A percentile compares a stretch with the other conserved stretches of the same genome.
phyloP scores from a whole-genome alignment of 2,329 filamentous ascomycete species.

The Cladosporium sp. region DNA sequence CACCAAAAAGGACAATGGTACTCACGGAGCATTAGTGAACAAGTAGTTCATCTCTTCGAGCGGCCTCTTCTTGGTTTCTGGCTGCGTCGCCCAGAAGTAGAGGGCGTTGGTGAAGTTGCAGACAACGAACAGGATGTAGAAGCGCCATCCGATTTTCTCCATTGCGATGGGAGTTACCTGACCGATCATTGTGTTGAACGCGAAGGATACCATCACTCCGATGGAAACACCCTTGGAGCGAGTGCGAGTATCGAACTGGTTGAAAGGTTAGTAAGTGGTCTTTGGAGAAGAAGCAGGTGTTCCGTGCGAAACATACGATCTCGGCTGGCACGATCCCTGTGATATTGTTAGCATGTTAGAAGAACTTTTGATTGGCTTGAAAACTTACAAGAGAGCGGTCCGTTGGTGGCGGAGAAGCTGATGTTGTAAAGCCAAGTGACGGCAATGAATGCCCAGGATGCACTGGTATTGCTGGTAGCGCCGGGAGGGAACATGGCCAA shows the following conservation, averaged over 20 bases:
- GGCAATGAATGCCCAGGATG: conserved; percentile 68
- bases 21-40: conserved; percentile 44
- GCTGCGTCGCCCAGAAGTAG: conserved; percentile 64
- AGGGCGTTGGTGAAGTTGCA: conserved; percentile 65
- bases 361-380: not conserved
- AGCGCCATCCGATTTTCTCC: conserved; percentile 49
- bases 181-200: conserved; percentile 73
- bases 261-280: conserved; percentile 61
- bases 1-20: not conserved
- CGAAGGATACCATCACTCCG: conserved; percentile 64
- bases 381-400: conserved; percentile 53
- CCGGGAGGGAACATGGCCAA: conserved; percentile 59
- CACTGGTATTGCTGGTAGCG: conserved; percentile 45
- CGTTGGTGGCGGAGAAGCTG: conserved; percentile 66
- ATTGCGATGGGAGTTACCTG: conserved; percentile 62
- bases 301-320: conserved; percentile 11
- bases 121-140: conserved; percentile 59
- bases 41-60: conserved; percentile 66
- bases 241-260: conserved; percentile 68
- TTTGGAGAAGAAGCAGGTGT: not conserved
- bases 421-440: conserved; percentile 79
- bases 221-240: conserved; percentile 70
- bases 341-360: not conserved
- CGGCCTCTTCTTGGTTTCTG: conserved; percentile 60
- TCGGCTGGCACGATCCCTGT: conserved; percentile 33